Base-by-base conservation (phyloP, 2,329 filamentous ascomycete genomes). In the Aspergillus neoniger region DNA sequence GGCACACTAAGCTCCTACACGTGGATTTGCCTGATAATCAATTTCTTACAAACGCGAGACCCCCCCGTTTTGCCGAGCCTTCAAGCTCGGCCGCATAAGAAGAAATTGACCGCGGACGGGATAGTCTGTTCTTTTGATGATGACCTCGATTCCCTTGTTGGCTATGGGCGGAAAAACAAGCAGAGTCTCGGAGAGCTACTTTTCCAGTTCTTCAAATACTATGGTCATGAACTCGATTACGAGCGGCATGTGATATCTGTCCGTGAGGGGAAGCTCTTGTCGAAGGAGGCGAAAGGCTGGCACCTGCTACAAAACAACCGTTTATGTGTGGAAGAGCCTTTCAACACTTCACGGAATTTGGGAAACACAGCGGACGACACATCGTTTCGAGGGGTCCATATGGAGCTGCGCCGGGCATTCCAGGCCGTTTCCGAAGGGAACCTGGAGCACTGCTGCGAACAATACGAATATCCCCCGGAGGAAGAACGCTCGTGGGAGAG, bases 21-120 rank as follows among this genome's bases (percentile, higher is more conserved):
- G 21, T 99, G 95, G 95, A 98, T 98, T 74, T 99, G 95, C 77
- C 87, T 99, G 83, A 96, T 98, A 67, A 90, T 99, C 73, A 96
- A 92, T 68, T 99, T 98, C 72, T 84, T 99, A 25, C 95, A 99
- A 77, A 90, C 92, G 55, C 88, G 92, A 69, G 84, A 89, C 61
- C 91, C 92, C 15, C 91, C 94, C 0, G 86, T 99, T 57, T 79
- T 99, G 21, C 95, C 95, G 4, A 87, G 91, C 15, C 82, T 99
- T 36, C 95, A 98, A 73, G 88, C 92, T 71, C 83, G 86, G 21
- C 82, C 86, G 4, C 84, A 88, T 67, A 81, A 88, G 65, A 86
- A 86, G 67, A 79, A 85, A 56, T 78, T 85, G 9, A 82, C 84
- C 19, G 79, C 85, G 39, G 86, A 91, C 62, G 91, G 90, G 10